A percentile compares a stretch with the other conserved stretches of the same genome.
Evolutionary conservation across 305 asterid genomes (phyloP).

Genomic region (Ajuga reptans): DNA sequence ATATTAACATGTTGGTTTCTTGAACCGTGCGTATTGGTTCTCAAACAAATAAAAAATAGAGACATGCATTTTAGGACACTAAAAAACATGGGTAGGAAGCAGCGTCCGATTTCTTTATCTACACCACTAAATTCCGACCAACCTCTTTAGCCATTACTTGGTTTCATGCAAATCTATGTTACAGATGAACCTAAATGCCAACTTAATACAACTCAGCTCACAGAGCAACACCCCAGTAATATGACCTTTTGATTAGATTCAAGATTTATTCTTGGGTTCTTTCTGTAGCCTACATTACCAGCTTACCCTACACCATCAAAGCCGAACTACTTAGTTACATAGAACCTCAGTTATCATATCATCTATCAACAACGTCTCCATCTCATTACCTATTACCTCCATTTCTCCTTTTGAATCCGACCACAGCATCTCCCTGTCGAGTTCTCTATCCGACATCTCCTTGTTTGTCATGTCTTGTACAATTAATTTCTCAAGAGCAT

Average conservation of each 20-base stretch:
- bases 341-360: conserved; percentile 55
- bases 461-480: conserved; percentile 18
- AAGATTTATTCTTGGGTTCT: conserved; percentile 18
- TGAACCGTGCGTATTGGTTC: too few relatives aligned
- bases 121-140: too few relatives aligned
- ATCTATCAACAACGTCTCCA: conserved; percentile 58
- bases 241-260: conserved; percentile 7
- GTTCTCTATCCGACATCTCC: conserved; percentile 27
- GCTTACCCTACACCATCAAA: conserved; percentile 25
- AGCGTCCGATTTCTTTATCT: not conserved
- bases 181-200: not conserved
- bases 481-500: conserved; percentile 39
- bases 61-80: too few relatives aligned
- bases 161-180: not conserved
- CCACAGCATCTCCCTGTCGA: conserved; percentile 66
- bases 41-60: too few relatives aligned
- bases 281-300: conserved; percentile 23
- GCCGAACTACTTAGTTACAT: conserved; percentile 29
- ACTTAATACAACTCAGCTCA: not conserved
- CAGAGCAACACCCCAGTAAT: not conserved
- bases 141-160: not conserved
- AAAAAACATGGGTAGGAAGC: too few relatives aligned
- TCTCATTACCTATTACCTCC: conserved; percentile 46
- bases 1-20: too few relatives aligned
- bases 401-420: conserved; percentile 33